Base-by-base conservation (phyloP, 2,329 filamentous ascomycete genomes). In the Calonectria hongkongensis region DNA sequence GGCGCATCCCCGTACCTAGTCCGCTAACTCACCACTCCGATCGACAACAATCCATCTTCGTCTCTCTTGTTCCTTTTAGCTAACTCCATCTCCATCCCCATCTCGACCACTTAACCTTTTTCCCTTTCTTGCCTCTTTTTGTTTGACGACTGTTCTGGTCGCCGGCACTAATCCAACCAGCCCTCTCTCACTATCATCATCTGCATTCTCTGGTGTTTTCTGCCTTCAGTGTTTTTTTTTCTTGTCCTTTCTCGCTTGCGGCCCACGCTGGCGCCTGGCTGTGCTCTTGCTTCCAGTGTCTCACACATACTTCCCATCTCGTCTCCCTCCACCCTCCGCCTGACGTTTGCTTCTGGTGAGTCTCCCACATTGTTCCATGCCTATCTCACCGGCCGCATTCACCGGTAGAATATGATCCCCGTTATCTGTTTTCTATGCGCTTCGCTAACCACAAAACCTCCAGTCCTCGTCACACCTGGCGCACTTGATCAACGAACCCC, bases 231-330 rank as follows among this genome's bases (percentile, higher is more conserved):
- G 58, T 63, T 62, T 60, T 68, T 45, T 41, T 56, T 50, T 58
- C 21, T 18, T 45, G 18, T 48, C 28, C 39, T 30, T 41, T 64
- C 73, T 79, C 76, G 75, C 71, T 78, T 75, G 71, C 75, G 71
- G 76, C 73, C 68, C 71, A 75, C 76, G 72, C 71, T 79, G 77
- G 76, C 72, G 75, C 75, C 77, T 78, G 73, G 75, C 75, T 79
- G 71, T 66, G 54, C 67, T 70, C 71, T 77, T 69, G 48, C 63
- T 39, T 41, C 48, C 66, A 62, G 54, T 73, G 74, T 67, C 70
- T 79, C 75, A 67, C 71, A 66, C 73, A 69, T 27, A 60, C 41
- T 64, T 76, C 75, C 66, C 62, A 66, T 74, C 67, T 48, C 72
- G 50, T 50, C 50, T 63, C 66, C 48, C 36, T 70, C 66, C 66